Evolutionary conservation across 257 asterid genomes (phyloP), one percentile per base, ranked within the genome.

Genomic region (Salvia rosmarinus): DNA sequence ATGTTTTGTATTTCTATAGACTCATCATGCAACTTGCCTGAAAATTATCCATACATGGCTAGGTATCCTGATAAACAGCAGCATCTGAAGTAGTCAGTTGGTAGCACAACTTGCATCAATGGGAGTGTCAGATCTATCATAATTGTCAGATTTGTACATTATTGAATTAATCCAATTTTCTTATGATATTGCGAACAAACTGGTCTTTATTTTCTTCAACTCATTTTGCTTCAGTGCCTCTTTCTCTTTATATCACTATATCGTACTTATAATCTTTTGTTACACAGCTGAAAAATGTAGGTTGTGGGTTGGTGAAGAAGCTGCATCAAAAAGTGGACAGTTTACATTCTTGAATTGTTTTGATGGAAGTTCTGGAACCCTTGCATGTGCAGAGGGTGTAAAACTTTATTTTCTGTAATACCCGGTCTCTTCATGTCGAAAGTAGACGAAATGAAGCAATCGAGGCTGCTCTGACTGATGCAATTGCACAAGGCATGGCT

Each of bases 241-340:
- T 66, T 40, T 65, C 62, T 71, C 70, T 12, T 16, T 37, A 35
- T 19, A 57, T 39, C 20, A 44, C 57, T 76, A 47, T 30, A 49
- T 20, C 44, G 13, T 16, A 58, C 32, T 74, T 21, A 21, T 43
- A 11, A 54, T 78, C 63, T 73, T 55, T 72, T 70, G 59, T 58
- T 71, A 34, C 78, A 74, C 79, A 94, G 99, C 99, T 77, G 99
- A 94, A 78, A 89, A 91, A 73, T 89, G 92, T 62, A 83, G 98
- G 75, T 75, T 83, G 56, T 49, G 88, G 83, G 98, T 91, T 66
- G 98, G 99, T 40, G 80, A 83, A 77, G 90, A 83, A 75, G 88
- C 98, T 35, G 86, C 99, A 81, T 91, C 99, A 34, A 94, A 92
- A 79, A 94, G 96, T 80, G 96, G 96, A 70, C 50, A 87, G 56